Base-by-base conservation (phyloP, 148 eudicot genomes). In the Rhododendron williamsianum region DNA sequence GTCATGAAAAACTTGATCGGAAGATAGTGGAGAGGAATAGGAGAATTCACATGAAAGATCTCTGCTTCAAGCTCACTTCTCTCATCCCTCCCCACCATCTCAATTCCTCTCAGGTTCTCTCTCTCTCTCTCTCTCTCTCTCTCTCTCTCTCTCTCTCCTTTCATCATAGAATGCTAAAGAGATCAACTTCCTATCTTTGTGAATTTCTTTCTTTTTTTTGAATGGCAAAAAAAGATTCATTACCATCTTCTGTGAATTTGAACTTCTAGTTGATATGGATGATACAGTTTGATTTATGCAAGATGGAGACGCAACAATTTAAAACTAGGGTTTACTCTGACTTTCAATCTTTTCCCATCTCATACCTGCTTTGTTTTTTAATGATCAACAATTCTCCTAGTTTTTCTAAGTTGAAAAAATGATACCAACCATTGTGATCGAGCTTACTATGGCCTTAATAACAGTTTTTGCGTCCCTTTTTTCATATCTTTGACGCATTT, bases 21-120 rank as follows among this genome's bases (percentile, higher is more conserved):
- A 91, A 86, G 71, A 51, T 72, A 2, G 84, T 88, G 3, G 92
- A 91, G 89, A 89, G 63, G 84, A 87, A 88, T 19, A 51, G 92
- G 19, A 86, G 92, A 58, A 85, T 88, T 11, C 21, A 85, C 4
- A 91, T 91, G 92, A 89, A 89, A 74, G 60, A 6, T 23, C 91
- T 89, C 21, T 85, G 88, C 45, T 72, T 2, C 67, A 49, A 71
- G n/a, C 91, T 92, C 43, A 51, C 86, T 85, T 86, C 91, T 82
- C 87, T 87, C 56, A 43, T 92, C 46, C 93, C 93, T 73, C 54
- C 89, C 33, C 86, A 85, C 1, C 87, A 83, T 35, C 81, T 90
- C 84, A 80, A 82, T 5, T 86, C 85, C 72, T 76, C 87, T 4
- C 80, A 82, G 89, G 90, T 86, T 13, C 56, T 2, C 56, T 51